These are phyloP conservation scores for Mucuna pruriens DNA, from an alignment of 306 rosid species.

Conservation along the genomic window DNA sequence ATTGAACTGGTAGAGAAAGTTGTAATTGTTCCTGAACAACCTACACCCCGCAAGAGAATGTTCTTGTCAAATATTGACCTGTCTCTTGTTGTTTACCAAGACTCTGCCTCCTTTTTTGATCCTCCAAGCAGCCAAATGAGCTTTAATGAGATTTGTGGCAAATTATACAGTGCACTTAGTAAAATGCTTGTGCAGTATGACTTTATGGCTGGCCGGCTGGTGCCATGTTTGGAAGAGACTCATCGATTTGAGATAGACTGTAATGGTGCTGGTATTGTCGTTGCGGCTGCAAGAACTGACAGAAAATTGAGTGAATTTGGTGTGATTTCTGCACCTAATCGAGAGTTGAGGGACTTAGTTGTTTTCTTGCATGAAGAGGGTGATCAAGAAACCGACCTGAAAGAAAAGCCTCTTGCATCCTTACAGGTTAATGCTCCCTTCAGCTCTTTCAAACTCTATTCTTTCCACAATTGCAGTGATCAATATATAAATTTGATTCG, in stretches of 20 bases:
- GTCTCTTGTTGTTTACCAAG: slow-evolving; percentile 59
- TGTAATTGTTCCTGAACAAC: slow-evolving; percentile 44
- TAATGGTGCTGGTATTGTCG: slow-evolving; percentile 56
- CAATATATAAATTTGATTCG: slow-evolving; percentile 4
- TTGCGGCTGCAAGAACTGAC: slow-evolving; percentile 47
- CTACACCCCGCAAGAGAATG: slow-evolving; percentile 39
- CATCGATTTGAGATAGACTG: slow-evolving; percentile 57
- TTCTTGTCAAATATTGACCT: slow-evolving; percentile 65
- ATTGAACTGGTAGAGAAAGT: slow-evolving; percentile 55
- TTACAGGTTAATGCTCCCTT: slow-evolving; percentile 47
- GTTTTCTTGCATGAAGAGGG: slow-evolving; percentile 43
- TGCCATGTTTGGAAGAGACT: slow-evolving; percentile 40
- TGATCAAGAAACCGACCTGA: slow-evolving; percentile 40
- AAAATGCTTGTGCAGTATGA: slow-evolving; percentile 52
- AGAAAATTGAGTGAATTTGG: slow-evolving; percentile 51
- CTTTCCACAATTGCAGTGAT: not conserved
- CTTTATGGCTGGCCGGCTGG: slow-evolving; percentile 56
- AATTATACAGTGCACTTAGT: slow-evolving; percentile 40
- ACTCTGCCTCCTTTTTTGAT: slow-evolving; percentile 60
- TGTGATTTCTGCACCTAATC: slow-evolving; percentile 47
- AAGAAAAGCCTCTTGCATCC: slow-evolving; percentile 46
- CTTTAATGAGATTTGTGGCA: slow-evolving; percentile 45
- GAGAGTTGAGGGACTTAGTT: slow-evolving; percentile 45
- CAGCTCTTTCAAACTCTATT: not conserved
- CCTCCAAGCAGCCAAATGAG: slow-evolving; percentile 45